phyloP scores from a whole-genome alignment of 129 eudicot species.

The Lactuca saligna region DNA sequence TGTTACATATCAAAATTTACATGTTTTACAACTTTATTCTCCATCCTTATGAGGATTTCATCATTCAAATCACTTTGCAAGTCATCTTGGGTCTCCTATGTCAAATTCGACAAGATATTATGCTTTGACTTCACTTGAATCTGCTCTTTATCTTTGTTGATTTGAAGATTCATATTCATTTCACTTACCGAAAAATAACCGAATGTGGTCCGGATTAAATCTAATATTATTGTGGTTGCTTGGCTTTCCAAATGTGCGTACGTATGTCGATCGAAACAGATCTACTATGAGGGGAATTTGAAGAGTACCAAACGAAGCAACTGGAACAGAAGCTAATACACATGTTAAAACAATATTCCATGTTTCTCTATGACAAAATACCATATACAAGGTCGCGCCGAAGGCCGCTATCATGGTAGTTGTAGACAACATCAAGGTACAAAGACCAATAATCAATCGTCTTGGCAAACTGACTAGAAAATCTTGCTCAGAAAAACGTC shows the following conservation, averaged over 20 bases:
- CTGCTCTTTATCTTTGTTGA: too few species aligned
- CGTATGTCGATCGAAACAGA: neutral
- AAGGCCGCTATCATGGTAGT: slow-evolving; percentile 26
- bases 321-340: slow-evolving; percentile 12
- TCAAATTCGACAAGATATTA: too few species aligned
- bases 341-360: slow-evolving; percentile 9
- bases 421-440: slow-evolving; percentile 11
- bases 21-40: too few species aligned
- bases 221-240: neutral
- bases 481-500: slow-evolving; percentile 27
- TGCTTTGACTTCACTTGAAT: too few species aligned
- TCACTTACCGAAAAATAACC: too few species aligned
- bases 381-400: slow-evolving; percentile 12
- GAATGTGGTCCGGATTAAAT: neutral
- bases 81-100: too few species aligned
- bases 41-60: too few species aligned
- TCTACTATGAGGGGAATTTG: slow-evolving; percentile 18
- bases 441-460: slow-evolving; percentile 23
- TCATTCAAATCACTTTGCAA: too few species aligned
- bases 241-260: neutral
- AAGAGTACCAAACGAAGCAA: slow-evolving; percentile 6
- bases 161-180: neutral
- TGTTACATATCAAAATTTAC: too few species aligned
- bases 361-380: neutral
- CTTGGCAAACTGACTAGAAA: slow-evolving; percentile 12